Conservation (phyloP, 192 early-diverging fungal genomes). For the Mortierella alpina region DNA sequence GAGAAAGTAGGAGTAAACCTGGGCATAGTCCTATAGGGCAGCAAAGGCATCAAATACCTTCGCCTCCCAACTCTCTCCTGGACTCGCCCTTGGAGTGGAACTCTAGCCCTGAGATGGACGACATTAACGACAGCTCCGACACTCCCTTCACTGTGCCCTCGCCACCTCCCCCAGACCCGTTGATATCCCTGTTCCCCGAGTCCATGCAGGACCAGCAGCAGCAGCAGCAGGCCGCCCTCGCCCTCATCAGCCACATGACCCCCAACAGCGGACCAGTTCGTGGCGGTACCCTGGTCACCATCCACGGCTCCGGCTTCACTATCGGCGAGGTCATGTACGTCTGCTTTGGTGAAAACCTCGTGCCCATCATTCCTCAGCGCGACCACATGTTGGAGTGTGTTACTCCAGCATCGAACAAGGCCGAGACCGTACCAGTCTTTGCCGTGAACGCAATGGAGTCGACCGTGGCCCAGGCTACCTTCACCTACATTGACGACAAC, state of each 20-base stretch:
- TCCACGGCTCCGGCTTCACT: conserved; percentile 42
- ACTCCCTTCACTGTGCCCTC: conserved; percentile 48
- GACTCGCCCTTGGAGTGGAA: conserved; percentile 43
- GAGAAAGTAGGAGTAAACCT: conserved; percentile 18
- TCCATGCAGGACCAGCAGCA: conserved; percentile 24
- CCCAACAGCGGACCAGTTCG: conserved; percentile 47
- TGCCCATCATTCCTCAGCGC: conserved; percentile 47
- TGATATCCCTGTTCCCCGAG: conserved; percentile 50
- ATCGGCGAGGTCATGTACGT: conserved; percentile 47
- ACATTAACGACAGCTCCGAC: conserved; percentile 48
- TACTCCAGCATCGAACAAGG: conserved; percentile 45
- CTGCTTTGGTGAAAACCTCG: conserved; percentile 48
- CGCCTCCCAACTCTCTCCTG: conserved; percentile 37
- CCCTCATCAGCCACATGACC: conserved; percentile 44
- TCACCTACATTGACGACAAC: conserved; percentile 51
- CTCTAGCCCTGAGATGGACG: conserved; percentile 42
- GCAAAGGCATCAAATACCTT: conserved; percentile 40
- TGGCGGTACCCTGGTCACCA: conserved; percentile 47
- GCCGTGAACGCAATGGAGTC: conserved; percentile 34
- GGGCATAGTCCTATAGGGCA: conserved; percentile 38
- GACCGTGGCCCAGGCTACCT: conserved; percentile 35
- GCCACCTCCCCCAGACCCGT: conserved; percentile 45
- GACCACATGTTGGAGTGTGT: conserved; percentile 54
- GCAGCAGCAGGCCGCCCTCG: conserved; percentile 10
- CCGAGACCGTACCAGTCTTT: conserved; percentile 50